Evolutionary conservation across 352 stramenopile species (phyloP).

Genomic region (Globisporangium cystogenes): DNA sequence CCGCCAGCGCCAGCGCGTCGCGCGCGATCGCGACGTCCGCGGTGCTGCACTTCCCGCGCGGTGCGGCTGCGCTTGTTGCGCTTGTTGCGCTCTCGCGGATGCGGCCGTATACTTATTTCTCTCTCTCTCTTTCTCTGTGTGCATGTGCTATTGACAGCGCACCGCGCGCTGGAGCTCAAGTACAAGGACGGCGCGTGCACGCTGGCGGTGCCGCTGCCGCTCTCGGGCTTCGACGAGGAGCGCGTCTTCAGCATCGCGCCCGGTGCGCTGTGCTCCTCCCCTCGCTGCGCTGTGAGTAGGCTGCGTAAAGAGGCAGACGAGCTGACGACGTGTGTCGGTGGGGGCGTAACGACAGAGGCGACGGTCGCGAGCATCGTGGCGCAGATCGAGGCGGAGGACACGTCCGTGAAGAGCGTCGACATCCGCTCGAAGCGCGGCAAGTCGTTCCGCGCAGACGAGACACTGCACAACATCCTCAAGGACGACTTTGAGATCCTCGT

Average conservation of each 20-base stretch:
- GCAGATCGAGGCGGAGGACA: slow-evolving; percentile 75
- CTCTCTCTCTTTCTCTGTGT: neutral
- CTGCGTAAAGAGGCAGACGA: neutral
- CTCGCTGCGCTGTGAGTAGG: too few species aligned
- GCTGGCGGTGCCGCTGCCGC: slow-evolving; percentile 65
- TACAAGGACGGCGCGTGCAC: slow-evolving; percentile 75
- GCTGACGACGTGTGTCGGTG: slow-evolving; percentile 1
- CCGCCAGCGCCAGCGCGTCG: slow-evolving; percentile 9
- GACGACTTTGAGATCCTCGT: slow-evolving; percentile 82
- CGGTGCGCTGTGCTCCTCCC: too few species aligned
- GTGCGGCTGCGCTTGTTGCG: slow-evolving; percentile 2
- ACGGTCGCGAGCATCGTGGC: slow-evolving; percentile 66
- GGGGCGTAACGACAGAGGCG: slow-evolving; percentile 42
- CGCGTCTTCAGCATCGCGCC: slow-evolving; percentile 71
- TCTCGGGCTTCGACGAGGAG: slow-evolving; percentile 75
- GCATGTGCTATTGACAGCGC: too few species aligned
- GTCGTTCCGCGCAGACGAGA: slow-evolving; percentile 53
- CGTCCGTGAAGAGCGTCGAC: slow-evolving; percentile 60
- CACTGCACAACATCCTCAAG: slow-evolving; percentile 59
- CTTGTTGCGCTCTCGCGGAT: too few species aligned
- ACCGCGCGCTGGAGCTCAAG: slow-evolving; percentile 66
- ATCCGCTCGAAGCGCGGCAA: slow-evolving; percentile 55
- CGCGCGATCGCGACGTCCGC: slow-evolving; percentile 14
- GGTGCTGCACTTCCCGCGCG: slow-evolving; percentile 11
- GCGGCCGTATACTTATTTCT: too few species aligned